Evolutionary conservation across 129 eudicot genomes (phyloP).

Genomic region (Centaurea solstitialis): DNA sequence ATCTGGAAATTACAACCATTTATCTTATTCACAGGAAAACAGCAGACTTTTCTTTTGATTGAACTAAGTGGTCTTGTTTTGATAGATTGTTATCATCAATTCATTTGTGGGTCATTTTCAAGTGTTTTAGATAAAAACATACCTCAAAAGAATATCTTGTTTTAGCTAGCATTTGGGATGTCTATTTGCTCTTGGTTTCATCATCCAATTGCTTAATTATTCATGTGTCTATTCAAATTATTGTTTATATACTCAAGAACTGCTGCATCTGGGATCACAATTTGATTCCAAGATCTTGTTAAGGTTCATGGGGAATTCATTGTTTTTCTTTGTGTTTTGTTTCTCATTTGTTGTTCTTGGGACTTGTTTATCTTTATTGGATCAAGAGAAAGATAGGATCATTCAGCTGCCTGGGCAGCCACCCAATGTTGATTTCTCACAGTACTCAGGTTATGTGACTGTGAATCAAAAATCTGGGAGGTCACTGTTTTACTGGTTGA

Average conservation of each 20-base stretch:
- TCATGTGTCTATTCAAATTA: constrained; percentile 14
- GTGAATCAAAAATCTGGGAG: constrained; percentile 79
- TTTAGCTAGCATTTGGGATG: constrained; percentile 26
- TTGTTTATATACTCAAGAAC: constrained; percentile 14
- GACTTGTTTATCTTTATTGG: constrained; percentile 45
- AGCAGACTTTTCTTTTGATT: background rate
- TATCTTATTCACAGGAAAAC: constrained; percentile 8
- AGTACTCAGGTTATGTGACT: constrained; percentile 93
- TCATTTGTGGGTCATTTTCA: constrained; percentile 29
- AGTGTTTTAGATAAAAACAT: constrained; percentile 16
- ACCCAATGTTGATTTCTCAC: constrained; percentile 63
- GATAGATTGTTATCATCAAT: constrained; percentile 10
- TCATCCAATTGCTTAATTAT: background rate
- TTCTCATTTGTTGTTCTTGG: constrained; percentile 37
- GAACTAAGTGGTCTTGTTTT: constrained; percentile 25
- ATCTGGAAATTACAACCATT: constrained; percentile 20
- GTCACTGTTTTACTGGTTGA: constrained; percentile 91
- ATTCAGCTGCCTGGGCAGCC: constrained; percentile 90
- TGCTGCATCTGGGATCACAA: constrained; percentile 31
- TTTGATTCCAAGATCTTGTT: constrained; percentile 31
- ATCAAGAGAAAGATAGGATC: constrained; percentile 80
- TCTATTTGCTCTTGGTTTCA: constrained; percentile 19
- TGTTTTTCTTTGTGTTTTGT: constrained; percentile 29
- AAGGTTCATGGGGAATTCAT: constrained; percentile 46
- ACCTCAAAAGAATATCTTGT: constrained; percentile 8